A percentile compares a stretch with the other conserved stretches of the same genome.
Evolutionary conservation across 345 rosid genomes (phyloP).

Genomic region (Sisymbrium altissimum): DNA sequence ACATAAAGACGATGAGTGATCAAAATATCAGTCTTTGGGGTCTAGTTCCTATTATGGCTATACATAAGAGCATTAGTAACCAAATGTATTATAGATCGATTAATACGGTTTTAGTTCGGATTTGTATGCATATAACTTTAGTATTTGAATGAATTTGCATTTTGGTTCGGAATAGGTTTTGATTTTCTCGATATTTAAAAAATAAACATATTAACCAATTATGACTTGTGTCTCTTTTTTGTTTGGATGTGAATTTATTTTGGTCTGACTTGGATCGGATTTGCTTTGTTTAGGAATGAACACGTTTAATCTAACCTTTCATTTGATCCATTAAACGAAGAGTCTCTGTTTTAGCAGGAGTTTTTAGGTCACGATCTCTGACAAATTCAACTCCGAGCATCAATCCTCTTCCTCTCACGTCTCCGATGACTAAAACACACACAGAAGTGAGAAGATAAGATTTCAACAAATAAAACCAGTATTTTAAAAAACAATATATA

Average conservation of each 20-base stretch:
- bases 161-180: too few species aligned
- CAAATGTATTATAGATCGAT: too few species aligned
- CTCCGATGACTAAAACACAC: constrained; percentile 61
- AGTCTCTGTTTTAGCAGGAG: constrained; percentile 73
- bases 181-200: too few species aligned
- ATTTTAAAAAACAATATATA: neutral
- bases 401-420: constrained; percentile 87
- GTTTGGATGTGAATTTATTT: neutral
- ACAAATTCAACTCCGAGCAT: constrained; percentile 94
- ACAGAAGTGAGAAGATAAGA: neutral
- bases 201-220: too few species aligned
- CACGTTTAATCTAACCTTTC: constrained; percentile 57
- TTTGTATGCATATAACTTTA: too few species aligned
- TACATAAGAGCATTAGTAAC: neutral
- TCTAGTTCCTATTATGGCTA: too few species aligned
- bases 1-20: neutral
- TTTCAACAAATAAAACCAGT: neutral
- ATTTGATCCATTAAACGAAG: constrained; percentile 64
- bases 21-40: neutral
- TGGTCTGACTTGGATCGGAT: neutral
- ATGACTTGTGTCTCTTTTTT: neutral
- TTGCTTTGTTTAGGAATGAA: neutral
- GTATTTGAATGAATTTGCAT: too few species aligned
- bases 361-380: constrained; percentile 56
- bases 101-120: too few species aligned